A percentile compares a stretch with the other conserved stretches of the same genome.
These are phyloP conservation scores for Saturnispora dispora DNA, from an alignment of 805 yeast genomes.

Conservation along the genomic window DNA sequence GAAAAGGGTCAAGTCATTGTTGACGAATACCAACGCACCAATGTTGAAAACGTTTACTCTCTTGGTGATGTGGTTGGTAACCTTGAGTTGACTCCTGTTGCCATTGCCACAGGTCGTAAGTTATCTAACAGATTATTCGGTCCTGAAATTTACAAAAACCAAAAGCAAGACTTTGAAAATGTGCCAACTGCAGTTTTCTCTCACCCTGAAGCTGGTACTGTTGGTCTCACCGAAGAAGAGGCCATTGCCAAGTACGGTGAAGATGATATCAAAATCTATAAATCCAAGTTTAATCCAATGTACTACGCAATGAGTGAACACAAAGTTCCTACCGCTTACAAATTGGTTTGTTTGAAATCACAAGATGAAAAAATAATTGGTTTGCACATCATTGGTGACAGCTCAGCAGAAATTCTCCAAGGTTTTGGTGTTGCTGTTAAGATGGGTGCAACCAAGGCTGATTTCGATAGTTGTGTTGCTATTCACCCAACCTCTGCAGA, in stretches of 20 bases:
- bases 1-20: conserved; percentile 56
- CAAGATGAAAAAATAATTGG: conserved; percentile 91
- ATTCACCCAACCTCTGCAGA: conserved; percentile 99
- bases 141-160: conserved; percentile 54
- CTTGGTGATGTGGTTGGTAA: conserved; percentile 93
- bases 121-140: conserved; percentile 89
- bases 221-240: conserved; percentile 74
- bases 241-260: conserved; percentile 76
- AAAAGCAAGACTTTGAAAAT: conserved; percentile 77
- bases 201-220: conserved; percentile 95
- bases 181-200: conserved; percentile 96
- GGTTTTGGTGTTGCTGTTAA: conserved; percentile 97
- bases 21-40: conserved; percentile 84
- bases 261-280: conserved; percentile 72
- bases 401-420: conserved; percentile 86
- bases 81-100: conserved; percentile 94
- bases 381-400: conserved; percentile 85
- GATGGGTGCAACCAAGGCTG: conserved; percentile 98
- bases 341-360: conserved; percentile 63
- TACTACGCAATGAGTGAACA: conserved; percentile 77
- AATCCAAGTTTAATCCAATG: conserved; percentile 82
- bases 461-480: conserved; percentile 93
- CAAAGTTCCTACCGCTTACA: conserved; percentile 84
- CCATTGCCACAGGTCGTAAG: conserved; percentile 96
- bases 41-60: conserved; percentile 62